phyloP scores from a whole-genome alignment of 2,329 filamentous ascomycete species.

The Pseudogymnoascus sp. region DNA sequence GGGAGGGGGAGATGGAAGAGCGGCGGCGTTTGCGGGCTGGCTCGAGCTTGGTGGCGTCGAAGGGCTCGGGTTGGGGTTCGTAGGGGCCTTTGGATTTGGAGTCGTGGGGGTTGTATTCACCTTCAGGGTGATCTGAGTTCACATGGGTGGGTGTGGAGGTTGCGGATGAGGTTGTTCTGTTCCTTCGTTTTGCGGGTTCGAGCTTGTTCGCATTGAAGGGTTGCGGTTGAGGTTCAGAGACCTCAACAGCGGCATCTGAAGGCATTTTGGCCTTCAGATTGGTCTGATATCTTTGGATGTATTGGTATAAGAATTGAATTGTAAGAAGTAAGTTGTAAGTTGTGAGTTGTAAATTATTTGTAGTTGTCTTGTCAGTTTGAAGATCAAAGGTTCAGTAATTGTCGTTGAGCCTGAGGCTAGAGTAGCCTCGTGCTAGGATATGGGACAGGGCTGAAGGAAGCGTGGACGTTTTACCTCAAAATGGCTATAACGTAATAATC shows the following conservation, averaged over 20 bases:
- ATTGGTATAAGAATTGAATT: neutral
- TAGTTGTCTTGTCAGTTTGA: neutral
- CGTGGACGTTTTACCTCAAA: neutral
- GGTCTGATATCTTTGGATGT: neutral
- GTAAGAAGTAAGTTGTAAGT: neutral
- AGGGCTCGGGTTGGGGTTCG: conserved; percentile 35
- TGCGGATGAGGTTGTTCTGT: conserved; percentile 14
- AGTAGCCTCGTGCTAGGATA: neutral
- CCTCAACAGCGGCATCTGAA: conserved; percentile 29
- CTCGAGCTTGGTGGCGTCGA: conserved; percentile 38
- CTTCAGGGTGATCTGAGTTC: neutral
- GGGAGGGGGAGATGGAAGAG: too few species aligned
- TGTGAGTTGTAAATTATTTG: conserved; percentile 1
- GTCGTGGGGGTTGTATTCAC: conserved; percentile 14
- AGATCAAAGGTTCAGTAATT: neutral
- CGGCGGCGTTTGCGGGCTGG: conserved; percentile 33
- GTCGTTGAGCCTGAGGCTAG: neutral
- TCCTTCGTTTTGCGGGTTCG: conserved; percentile 34
- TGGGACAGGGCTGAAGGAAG: neutral
- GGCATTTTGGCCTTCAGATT: conserved; percentile 29
- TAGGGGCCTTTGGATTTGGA: conserved; percentile 19
- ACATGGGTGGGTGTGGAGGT: conserved; percentile 25
- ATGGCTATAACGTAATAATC: neutral
- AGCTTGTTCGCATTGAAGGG: conserved; percentile 39
- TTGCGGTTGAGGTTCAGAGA: conserved; percentile 29